Evolutionary conservation across 805 yeast genomes (phyloP).

Genomic region (Diddensiella caesifluorescens): DNA sequence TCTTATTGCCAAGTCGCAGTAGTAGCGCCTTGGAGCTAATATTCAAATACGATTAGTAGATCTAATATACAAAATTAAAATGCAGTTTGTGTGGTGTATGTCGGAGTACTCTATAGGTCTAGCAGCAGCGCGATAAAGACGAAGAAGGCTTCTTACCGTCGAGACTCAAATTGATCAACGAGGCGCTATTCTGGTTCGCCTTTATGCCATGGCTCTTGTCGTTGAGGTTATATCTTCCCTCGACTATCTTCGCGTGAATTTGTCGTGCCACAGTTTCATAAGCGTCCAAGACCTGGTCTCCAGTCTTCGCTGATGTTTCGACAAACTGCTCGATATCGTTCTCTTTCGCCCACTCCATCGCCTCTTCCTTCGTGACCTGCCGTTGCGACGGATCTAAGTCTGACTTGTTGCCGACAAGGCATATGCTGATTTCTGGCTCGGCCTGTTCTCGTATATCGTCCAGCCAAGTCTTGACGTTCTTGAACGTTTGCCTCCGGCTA

Average conservation of each 20-base stretch:
- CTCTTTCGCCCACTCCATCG: conserved; percentile 44
- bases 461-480: conserved; percentile 55
- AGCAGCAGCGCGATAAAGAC: background rate
- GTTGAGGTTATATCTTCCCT: conserved; percentile 29
- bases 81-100: background rate
- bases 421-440: conserved; percentile 61
- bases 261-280: conserved; percentile 34
- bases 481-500: conserved; percentile 32
- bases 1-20: conserved; percentile 42
- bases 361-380: conserved; percentile 31
- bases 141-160: conserved; percentile 9
- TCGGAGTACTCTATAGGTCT: background rate
- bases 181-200: conserved; percentile 16
- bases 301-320: conserved; percentile 61
- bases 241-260: conserved; percentile 30
- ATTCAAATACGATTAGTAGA: background rate
- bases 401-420: conserved; percentile 72
- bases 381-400: conserved; percentile 46
- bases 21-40: no score
- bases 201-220: conserved; percentile 28
- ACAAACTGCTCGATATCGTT: conserved; percentile 38
- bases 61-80: background rate
- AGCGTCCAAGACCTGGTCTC: conserved; percentile 47
- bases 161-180: conserved; percentile 18
- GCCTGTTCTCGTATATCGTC: conserved; percentile 67